These are phyloP conservation scores for Simmondsia chinensis DNA, from an alignment of 148 eudicot species.

Conservation along the genomic window DNA sequence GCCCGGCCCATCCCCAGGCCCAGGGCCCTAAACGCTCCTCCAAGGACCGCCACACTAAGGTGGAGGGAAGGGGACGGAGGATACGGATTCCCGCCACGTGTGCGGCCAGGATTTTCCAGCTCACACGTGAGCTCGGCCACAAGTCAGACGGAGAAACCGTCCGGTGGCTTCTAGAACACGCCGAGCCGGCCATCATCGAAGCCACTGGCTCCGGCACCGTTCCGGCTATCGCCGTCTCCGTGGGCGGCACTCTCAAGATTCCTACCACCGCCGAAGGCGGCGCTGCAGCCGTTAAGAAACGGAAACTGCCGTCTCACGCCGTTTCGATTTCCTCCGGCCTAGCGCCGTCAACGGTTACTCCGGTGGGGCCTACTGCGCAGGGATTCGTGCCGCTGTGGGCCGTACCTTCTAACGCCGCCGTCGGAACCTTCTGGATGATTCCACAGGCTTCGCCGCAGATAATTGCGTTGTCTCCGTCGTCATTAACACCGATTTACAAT, in stretches of 20 bases:
- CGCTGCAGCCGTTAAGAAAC: neutral
- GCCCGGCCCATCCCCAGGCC: slow-evolving; percentile 2
- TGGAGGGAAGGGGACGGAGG: slow-evolving; percentile 40
- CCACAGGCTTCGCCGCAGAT: slow-evolving; percentile 8
- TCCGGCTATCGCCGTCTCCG: slow-evolving; percentile 31
- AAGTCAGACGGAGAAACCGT: slow-evolving; percentile 39
- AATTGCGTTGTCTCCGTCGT: slow-evolving; percentile 11
- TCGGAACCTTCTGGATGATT: slow-evolving; percentile 24
- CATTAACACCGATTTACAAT: slow-evolving; percentile 8
- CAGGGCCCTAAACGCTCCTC: slow-evolving; percentile 15
- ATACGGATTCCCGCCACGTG: slow-evolving; percentile 38
- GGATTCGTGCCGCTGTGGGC: slow-evolving; percentile 31
- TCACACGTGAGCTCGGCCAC: slow-evolving; percentile 30
- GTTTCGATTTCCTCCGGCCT: neutral
- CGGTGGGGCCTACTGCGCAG: slow-evolving; percentile 4
- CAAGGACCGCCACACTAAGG: slow-evolving; percentile 36
- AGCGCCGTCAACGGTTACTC: slow-evolving; percentile 1
- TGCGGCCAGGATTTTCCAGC: slow-evolving; percentile 36
- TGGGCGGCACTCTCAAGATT: slow-evolving; percentile 23
- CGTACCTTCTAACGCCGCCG: slow-evolving; percentile 15
- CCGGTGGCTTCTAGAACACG: slow-evolving; percentile 30
- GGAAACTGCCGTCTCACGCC: slow-evolving; percentile 5
- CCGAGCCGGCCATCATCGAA: slow-evolving; percentile 25
- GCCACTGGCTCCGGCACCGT: slow-evolving; percentile 40
- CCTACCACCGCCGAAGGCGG: slow-evolving; percentile 6